Percentiles rank a stretch among this genome's conserved stretches.
Conservation (phyloP, 2,329 filamentous ascomycete genomes). For the Helicocarpus griseus region DNA sequence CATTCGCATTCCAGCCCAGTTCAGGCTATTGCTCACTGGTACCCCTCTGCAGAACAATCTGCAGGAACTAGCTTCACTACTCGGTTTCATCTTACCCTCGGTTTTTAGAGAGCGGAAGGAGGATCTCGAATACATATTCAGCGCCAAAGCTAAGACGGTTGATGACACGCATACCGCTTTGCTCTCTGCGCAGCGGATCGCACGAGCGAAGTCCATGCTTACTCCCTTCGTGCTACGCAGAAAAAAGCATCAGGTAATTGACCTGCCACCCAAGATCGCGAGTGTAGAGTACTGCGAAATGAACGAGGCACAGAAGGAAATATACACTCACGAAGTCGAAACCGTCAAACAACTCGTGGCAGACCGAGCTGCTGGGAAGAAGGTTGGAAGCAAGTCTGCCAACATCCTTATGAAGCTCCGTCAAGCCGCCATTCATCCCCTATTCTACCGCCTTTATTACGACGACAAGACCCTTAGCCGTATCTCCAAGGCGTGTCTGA, state of each 20-base stretch:
- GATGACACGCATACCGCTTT: slow-evolving; percentile 66
- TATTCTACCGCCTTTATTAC: slow-evolving; percentile 77
- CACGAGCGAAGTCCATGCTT: slow-evolving; percentile 79
- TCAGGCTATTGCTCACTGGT: slow-evolving; percentile 77
- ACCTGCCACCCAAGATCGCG: slow-evolving; percentile 70
- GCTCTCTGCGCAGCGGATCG: slow-evolving; percentile 77
- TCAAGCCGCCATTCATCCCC: slow-evolving; percentile 83
- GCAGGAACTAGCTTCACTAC: slow-evolving; percentile 77
- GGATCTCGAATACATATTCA: slow-evolving; percentile 78
- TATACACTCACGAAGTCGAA: slow-evolving; percentile 64
- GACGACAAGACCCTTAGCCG: slow-evolving; percentile 62
- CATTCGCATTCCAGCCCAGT: slow-evolving; percentile 66
- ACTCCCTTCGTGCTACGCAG: slow-evolving; percentile 90
- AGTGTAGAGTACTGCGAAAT: slow-evolving; percentile 74
- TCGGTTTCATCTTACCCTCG: slow-evolving; percentile 86
- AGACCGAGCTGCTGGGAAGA: slow-evolving; percentile 47
- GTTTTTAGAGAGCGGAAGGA: slow-evolving; percentile 71
- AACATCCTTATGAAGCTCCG: slow-evolving; percentile 84
- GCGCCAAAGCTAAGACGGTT: slow-evolving; percentile 76
- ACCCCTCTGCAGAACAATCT: slow-evolving; percentile 96
- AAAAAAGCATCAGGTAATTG: slow-evolving; percentile 85
- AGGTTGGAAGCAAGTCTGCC: slow-evolving; percentile 43
- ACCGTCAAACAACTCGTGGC: slow-evolving; percentile 51
- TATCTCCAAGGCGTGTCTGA: slow-evolving; percentile 69
- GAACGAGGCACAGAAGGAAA: slow-evolving; percentile 57